Percentiles rank a stretch among this genome's conserved stretches.
phyloP scores from a whole-genome alignment of 176 grass and related monocot genomes.

The Oryza officinalis region DNA sequence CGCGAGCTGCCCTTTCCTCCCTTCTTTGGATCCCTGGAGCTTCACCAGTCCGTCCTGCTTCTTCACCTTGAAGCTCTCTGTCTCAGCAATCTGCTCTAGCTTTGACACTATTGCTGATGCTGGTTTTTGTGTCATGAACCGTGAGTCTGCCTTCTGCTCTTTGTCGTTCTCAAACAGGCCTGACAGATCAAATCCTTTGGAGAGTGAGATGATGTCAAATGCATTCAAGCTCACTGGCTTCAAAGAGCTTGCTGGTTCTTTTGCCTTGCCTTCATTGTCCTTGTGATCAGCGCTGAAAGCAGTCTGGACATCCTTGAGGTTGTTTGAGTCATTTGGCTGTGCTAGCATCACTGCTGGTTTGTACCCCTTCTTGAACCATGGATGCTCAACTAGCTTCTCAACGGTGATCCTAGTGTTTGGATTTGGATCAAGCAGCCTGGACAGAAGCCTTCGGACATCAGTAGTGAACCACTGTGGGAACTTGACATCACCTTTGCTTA shows the following conservation, averaged over 20 bases:
- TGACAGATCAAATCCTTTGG: constrained; percentile 81
- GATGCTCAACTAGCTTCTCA: constrained; percentile 60
- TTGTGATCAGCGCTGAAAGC: constrained; percentile 57
- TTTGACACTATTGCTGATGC: constrained; percentile 83
- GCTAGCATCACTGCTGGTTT: constrained; percentile 43
- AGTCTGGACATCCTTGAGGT: constrained; percentile 59
- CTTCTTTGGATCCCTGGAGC: constrained; percentile 70
- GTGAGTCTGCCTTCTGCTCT: constrained; percentile 47
- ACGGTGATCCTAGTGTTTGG: constrained; percentile 71
- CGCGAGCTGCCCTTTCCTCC: constrained; percentile 77
- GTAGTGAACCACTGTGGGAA: constrained; percentile 71
- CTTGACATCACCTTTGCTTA: constrained; percentile 67
- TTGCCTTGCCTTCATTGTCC: not conserved
- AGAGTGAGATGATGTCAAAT: constrained; percentile 91
- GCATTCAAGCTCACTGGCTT: constrained; percentile 79
- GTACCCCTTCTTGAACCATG: constrained; percentile 88
- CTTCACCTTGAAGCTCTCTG: constrained; percentile 77
- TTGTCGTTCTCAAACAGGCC: constrained; percentile 71
- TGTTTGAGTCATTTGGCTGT: constrained; percentile 35
- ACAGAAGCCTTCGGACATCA: constrained; percentile 53
- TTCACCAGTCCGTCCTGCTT: constrained; percentile 74
- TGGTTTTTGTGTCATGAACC: constrained; percentile 74
- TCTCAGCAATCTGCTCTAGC: constrained; percentile 82
- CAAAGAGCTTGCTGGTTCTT: constrained; percentile 44
- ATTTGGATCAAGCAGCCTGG: constrained; percentile 74